Percentiles rank a stretch among this genome's conserved stretches.
These are phyloP conservation scores for Torulaspora gathmanii DNA, from an alignment of 805 yeast genomes.

Conservation along the genomic window DNA sequence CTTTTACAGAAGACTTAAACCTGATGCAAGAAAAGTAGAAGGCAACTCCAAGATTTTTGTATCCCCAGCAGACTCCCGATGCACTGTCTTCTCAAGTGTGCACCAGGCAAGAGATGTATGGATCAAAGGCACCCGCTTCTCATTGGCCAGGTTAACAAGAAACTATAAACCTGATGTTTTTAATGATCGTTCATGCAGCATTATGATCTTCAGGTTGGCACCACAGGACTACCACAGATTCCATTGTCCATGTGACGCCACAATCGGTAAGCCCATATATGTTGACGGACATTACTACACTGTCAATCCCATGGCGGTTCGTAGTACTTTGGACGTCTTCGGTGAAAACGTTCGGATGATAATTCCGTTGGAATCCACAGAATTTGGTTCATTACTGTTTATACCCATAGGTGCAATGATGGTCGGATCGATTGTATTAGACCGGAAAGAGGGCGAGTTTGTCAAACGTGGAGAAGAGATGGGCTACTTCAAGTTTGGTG, in stretches of 20 bases:
- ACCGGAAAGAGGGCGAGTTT: conserved; percentile 54
- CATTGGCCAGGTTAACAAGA: conserved; percentile 50
- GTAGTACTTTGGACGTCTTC: conserved; percentile 83
- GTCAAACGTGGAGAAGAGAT: conserved; percentile 73
- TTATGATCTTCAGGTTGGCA: conserved; percentile 82
- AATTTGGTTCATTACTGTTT: conserved; percentile 74
- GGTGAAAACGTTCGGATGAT: conserved; percentile 85
- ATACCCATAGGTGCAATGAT: conserved; percentile 96
- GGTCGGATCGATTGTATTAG: conserved; percentile 87
- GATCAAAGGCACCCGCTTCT: conserved; percentile 83
- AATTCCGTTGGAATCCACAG: conserved; percentile 66
- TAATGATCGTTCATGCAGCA: conserved; percentile 47
- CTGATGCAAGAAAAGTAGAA: conserved; percentile 68
- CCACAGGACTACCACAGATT: conserved; percentile 97
- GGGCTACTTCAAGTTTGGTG: conserved; percentile 96
- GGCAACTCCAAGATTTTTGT: conserved; percentile 49
- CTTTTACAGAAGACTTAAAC: conserved; percentile 72
- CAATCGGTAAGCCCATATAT: conserved; percentile 55
- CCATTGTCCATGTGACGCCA: conserved; percentile 81
- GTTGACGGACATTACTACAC: conserved; percentile 92
- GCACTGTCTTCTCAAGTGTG: conserved; percentile 61
- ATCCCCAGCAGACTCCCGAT: conserved; percentile 86
- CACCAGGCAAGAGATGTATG: conserved; percentile 66
- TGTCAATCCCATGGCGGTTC: conserved; percentile 94
- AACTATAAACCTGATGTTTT: conserved; percentile 39